phyloP scores from a whole-genome alignment of 768 basidiomycete genomes.

The Trametes coccinea region DNA sequence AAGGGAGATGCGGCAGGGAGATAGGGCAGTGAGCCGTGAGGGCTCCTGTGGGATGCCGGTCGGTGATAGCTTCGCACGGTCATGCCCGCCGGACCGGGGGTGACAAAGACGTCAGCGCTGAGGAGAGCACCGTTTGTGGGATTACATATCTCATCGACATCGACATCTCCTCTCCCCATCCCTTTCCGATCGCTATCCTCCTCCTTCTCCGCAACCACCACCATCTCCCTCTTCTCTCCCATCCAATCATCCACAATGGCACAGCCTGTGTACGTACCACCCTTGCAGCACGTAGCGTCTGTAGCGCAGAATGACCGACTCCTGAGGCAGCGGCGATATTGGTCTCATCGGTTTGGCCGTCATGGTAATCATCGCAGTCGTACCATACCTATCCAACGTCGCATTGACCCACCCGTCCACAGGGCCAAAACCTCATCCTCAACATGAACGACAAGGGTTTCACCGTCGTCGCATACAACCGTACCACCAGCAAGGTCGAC shows the following conservation, averaged over 20 bases:
- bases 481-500: slow-evolving; percentile 95
- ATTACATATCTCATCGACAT: slow-evolving; percentile 35
- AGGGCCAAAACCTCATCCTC: slow-evolving; percentile 96
- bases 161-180: slow-evolving; percentile 19
- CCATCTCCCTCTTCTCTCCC: slow-evolving; percentile 34
- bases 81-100: slow-evolving; percentile 26
- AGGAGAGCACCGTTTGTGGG: not conserved
- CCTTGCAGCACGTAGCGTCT: not conserved
- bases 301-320: slow-evolving; percentile 30
- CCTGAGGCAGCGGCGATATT: slow-evolving; percentile 78
- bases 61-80: slow-evolving; percentile 24
- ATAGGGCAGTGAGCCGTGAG: no score
- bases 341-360: slow-evolving; percentile 98
- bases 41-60: slow-evolving; percentile 3
- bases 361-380: slow-evolving; percentile 62
- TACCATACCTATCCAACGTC: slow-evolving; percentile 18
- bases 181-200: slow-evolving; percentile 17
- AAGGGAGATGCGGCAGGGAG: no score
- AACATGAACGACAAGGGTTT: slow-evolving; percentile 99
- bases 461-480: slow-evolving; percentile 95
- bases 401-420: slow-evolving; percentile 11
- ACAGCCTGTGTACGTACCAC: slow-evolving; percentile 49
- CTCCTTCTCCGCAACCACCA: slow-evolving; percentile 30
- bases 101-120: slow-evolving; percentile 28
- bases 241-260: slow-evolving; percentile 41